Base-by-base conservation (phyloP, 352 stramenopile genomes). In the Phytophthora cryptogea region DNA sequence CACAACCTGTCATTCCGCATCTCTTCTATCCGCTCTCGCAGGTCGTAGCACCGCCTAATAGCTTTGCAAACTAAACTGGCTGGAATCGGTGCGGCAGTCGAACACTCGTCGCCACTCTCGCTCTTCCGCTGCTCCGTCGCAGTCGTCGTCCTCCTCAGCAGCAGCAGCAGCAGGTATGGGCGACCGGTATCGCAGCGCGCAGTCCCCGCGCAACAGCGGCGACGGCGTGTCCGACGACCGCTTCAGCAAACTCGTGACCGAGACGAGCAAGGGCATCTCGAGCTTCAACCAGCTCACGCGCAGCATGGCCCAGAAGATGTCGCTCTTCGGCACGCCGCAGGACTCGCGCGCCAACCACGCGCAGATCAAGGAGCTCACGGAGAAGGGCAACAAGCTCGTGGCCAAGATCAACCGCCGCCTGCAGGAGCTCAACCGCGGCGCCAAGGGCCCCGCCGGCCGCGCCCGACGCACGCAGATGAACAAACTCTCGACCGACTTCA, bases 401-500 rank as follows among this genome's bases (percentile, higher is more conserved):
- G 68, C 59, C 37, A 90, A 89, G 66, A 88, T 93, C 64, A 91
- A 88, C 60, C 75, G 74, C 14, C 80, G 86, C 1, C 50, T 95
- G 8, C 72, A 92, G 60, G 83, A 90, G 55, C 79, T 95, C n/a
- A 86, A 80, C 63, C 83, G 80, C 52, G 58, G 63, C 39, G 51
- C 63, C 43, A 70, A 70, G 33, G 74, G 79, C 13, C 61, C 78
- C 28, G 63, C 70, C 35, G 69, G 66, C 44, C 84, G 86, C 52
- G 35, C 63, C 26, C 68, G 84, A 57, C 86, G 87, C 53, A 91
- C 84, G 11, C 82, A 93, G 54, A 66, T 93, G 27, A 69, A 65
- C 55, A 95, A 95, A 48, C 84, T 95, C 59, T 90, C 83, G 62
- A 71, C 61, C n/a, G 86, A 92, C 54, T 95, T 89, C 54, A 93